Evolutionary conservation across 257 asterid genomes (phyloP), one percentile per base, ranked within the genome.

Genomic region (Rauvolfia tetraphylla): DNA sequence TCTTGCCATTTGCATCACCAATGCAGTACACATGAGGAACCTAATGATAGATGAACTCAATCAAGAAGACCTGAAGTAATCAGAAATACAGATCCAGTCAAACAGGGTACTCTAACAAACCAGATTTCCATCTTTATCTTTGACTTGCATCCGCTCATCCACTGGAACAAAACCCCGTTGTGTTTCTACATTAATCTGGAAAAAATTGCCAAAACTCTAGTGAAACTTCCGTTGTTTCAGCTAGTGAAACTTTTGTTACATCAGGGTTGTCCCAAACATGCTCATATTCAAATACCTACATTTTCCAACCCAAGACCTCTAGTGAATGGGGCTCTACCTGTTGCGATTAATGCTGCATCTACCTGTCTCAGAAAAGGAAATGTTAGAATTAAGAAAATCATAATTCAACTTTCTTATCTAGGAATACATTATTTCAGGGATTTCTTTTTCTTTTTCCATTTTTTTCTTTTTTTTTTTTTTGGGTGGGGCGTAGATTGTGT

Each of bases 1-100:
- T 77, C 86, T 91, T 95, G 38, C 98, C 98, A 85, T 93, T 93
- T 81, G 99, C 99, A 90, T 95, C 99, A 81, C 98, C 98, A 76
- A 95, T 93, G 90, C 99, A 95, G 83, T 90, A 95, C 84, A 95
- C 83, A 79, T 93, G 93, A 71, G 98, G 97, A 80, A 95, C 98
- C 99, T 95, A 83, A 81, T 48, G 74, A 61, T 65, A 75, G 59
- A 77, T 77, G 71, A 63, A 65, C 59, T 38, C n/a, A 77, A 29
- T 68, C 33, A 58, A n/a, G 18, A 33, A 15, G 8, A 46, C 4
- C 29, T 5, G 22, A 72, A 36, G 61, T n/a, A 54, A 8, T 34
- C 42, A 15, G 66, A 34, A 54, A 33, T 33, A 10, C 10, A 22
- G 69, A 27, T 9, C 9, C 18, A n/a, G 69, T 46, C 27, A 15